phyloP scores from a whole-genome alignment of 2,329 filamentous ascomycete species.

The Xylaria hypoxylon region DNA sequence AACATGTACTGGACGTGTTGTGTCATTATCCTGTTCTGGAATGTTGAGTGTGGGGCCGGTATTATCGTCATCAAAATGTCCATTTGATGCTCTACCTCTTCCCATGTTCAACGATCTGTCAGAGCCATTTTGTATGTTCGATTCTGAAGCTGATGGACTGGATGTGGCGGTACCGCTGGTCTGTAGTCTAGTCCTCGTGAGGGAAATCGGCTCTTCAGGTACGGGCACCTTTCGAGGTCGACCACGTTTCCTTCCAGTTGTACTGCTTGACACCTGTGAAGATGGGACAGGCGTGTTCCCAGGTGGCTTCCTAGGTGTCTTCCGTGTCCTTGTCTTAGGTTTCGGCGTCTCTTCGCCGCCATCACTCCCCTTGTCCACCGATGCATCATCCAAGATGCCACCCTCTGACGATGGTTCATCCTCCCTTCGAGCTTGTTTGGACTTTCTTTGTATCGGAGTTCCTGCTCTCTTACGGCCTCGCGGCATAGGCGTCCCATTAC shows the following conservation, averaged over 20 bases:
- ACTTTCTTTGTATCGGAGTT: slow-evolving; percentile 57
- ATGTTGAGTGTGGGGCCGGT: slow-evolving; percentile 23
- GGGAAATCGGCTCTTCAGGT: slow-evolving; percentile 43
- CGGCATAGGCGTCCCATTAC: slow-evolving; percentile 65
- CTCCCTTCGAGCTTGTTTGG: slow-evolving; percentile 51
- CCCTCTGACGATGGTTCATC: slow-evolving; percentile 48
- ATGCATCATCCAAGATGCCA: slow-evolving; percentile 44
- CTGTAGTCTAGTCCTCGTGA: slow-evolving; percentile 36
- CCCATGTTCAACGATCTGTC: slow-evolving; percentile 17
- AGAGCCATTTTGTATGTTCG: slow-evolving; percentile 14
- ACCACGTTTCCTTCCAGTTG: slow-evolving; percentile 50
- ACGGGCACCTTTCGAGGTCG: slow-evolving; percentile 48
- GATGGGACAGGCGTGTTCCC: slow-evolving; percentile 43
- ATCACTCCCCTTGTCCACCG: slow-evolving; percentile 40
- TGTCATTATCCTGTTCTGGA: slow-evolving; percentile 26
- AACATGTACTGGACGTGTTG: slow-evolving; percentile 33
- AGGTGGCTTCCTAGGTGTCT: slow-evolving; percentile 45
- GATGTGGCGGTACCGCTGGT: slow-evolving; percentile 16
- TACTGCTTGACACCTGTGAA: slow-evolving; percentile 43
- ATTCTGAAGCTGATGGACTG: slow-evolving; percentile 23
- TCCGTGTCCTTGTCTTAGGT: slow-evolving; percentile 50
- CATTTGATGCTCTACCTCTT: slow-evolving; percentile 22
- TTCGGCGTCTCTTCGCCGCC: slow-evolving; percentile 49
- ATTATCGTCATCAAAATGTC: slow-evolving; percentile 21
- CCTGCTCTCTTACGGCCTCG: slow-evolving; percentile 59